Base-by-base conservation (phyloP, 1,139 yeast genomes). In the Pneumocystis sp. region DNA sequence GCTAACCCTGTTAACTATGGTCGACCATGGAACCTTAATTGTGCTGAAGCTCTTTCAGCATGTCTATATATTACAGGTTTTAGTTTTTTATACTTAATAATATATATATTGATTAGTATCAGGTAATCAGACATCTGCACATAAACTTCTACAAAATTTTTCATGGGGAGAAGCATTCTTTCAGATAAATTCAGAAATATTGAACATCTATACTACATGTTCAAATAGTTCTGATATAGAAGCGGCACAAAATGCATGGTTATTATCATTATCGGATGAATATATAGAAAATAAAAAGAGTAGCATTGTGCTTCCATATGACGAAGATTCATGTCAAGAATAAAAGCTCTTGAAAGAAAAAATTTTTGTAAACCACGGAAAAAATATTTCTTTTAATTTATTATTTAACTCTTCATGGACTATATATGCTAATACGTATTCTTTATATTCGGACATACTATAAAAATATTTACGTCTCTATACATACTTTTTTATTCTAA, bases 1-100 rank as follows among this genome's bases (percentile, higher is more conserved):
- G 96, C 97, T 0, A 93, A 93, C 73, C 95, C 96, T 25, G 97
- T 95, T 12, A 93, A 93, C 74, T 95, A 95, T 72, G 99, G 99
- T 1, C 82, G 89, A 71, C 97, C 99, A 0, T 91, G 97, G 98
- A 83, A 85, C 71, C 78, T 93, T 66, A 93, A 95, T 74, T 93
- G 99, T 75, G 98, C 90, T 8, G 99, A 93, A 73, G 98, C 98
- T 0, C 76, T 95, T 60, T 98, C 98, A 0, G 98, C 99, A 0
- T 89, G 97, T 73, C 87, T 93, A 73, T 96, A 96, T 1, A 91
- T 93, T 68, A 93, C 90, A 0, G 98, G 97, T 0, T 25, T 6
- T 12, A 21, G 31, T 50, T 50, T 25, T 25, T 50, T 8, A 15
- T 25, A 1, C 3, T 12, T 12, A 29, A 50, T 44, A 19, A 10